Evolutionary conservation across 805 yeast species (phyloP).

Genomic region (Saturnispora mendoncae): DNA sequence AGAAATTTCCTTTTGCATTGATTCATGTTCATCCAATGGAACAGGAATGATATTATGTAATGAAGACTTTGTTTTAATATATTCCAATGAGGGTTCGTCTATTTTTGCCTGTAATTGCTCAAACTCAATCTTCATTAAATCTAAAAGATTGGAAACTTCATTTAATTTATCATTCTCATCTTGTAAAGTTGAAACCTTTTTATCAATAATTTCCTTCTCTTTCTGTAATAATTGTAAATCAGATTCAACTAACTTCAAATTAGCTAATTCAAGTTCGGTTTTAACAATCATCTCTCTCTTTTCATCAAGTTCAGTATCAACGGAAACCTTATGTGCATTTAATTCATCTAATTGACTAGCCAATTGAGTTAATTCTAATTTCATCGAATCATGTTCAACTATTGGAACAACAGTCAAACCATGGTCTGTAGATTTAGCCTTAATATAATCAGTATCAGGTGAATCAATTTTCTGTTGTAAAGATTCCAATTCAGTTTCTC

Average conservation of each 20-base stretch:
- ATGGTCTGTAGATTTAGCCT: constrained; percentile 11
- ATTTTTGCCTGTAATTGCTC: constrained; percentile 5
- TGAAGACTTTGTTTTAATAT: constrained; percentile 23
- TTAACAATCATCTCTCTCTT: constrained; percentile 5
- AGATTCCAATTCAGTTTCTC: neutral
- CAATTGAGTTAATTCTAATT: constrained; percentile 16
- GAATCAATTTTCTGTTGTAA: constrained; percentile 5
- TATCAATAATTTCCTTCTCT: neutral
- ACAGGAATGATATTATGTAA: constrained; percentile 23
- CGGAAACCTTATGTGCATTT: neutral
- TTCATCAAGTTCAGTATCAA: constrained; percentile 1
- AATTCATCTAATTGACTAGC: constrained; percentile 3
- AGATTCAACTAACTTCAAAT: neutral
- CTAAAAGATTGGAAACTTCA: constrained; percentile 1
- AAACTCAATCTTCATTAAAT: constrained; percentile 4
- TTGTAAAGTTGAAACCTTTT: neutral
- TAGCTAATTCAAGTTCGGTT: constrained; percentile 5
- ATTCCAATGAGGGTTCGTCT: constrained; percentile 15
- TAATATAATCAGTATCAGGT: constrained; percentile 17
- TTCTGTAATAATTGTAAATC: constrained; percentile 6
- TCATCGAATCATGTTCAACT: neutral
- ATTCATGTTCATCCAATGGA: constrained; percentile 11
- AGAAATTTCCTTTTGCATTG: constrained; percentile 3
- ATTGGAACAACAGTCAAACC: constrained; percentile 15
- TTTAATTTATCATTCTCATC: neutral